phyloP scores from a whole-genome alignment of 306 rosid genomes.

The Begonia masoniana region DNA sequence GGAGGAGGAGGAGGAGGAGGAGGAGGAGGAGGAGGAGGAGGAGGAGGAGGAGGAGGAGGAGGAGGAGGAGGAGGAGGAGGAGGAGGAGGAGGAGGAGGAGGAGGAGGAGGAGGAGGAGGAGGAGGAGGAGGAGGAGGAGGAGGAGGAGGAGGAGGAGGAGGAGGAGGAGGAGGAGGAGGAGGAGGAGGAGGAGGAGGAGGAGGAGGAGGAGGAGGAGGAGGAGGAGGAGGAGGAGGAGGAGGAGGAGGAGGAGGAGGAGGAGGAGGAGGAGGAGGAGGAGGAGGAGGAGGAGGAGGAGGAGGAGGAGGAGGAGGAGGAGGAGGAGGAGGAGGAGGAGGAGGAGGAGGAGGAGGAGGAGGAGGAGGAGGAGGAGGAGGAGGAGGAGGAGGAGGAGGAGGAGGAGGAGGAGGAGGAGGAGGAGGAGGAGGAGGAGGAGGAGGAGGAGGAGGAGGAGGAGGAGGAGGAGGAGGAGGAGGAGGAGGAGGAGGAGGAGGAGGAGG shows the following conservation, averaged over 20 bases:
- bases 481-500: slow-evolving; percentile 28
- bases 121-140: slow-evolving; percentile 28
- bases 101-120: slow-evolving; percentile 41
- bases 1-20: slow-evolving; percentile 28
- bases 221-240: slow-evolving; percentile 41
- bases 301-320: slow-evolving; percentile 28
- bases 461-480: slow-evolving; percentile 41
- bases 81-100: slow-evolving; percentile 18
- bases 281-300: slow-evolving; percentile 41
- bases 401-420: slow-evolving; percentile 41
- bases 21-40: slow-evolving; percentile 18
- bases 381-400: slow-evolving; percentile 18
- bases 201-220: slow-evolving; percentile 18
- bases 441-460: slow-evolving; percentile 18
- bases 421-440: slow-evolving; percentile 28
- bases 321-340: slow-evolving; percentile 18
- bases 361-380: slow-evolving; percentile 28
- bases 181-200: slow-evolving; percentile 28
- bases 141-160: slow-evolving; percentile 18
- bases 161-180: slow-evolving; percentile 41
- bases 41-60: slow-evolving; percentile 41
- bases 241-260: slow-evolving; percentile 28
- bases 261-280: slow-evolving; percentile 18
- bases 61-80: slow-evolving; percentile 28
- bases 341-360: slow-evolving; percentile 41